Percentiles rank a stretch among this genome's conserved stretches.
These are phyloP conservation scores for Alternaria sp. DNA, from an alignment of 2,329 filamentous ascomycete species.

Conservation along the genomic window DNA sequence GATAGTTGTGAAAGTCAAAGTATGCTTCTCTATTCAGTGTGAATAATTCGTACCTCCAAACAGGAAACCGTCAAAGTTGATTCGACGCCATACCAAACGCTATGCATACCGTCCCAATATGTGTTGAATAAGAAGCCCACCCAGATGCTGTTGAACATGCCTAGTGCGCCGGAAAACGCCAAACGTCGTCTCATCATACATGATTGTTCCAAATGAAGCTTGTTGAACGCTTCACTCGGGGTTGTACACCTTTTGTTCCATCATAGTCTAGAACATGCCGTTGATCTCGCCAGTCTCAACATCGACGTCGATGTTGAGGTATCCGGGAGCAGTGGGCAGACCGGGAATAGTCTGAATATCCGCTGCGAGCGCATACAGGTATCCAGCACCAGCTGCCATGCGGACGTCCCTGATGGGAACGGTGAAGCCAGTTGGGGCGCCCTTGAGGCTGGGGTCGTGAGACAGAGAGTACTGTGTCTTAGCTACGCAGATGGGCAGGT, in stretches of 20 bases:
- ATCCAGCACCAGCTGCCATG: constrained; percentile 88
- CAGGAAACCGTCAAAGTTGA: background rate
- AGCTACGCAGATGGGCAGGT: constrained; percentile 93
- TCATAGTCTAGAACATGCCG: constrained; percentile 76
- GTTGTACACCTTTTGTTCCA: background rate
- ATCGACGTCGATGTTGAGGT: constrained; percentile 84
- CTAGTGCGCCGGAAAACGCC: constrained; percentile 5
- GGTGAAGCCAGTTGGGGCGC: constrained; percentile 91
- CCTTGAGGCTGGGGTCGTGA: constrained; percentile 92
- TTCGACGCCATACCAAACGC: constrained; percentile 2
- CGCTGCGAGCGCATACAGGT: constrained; percentile 84
- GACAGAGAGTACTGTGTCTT: constrained; percentile 98
- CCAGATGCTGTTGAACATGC: constrained; percentile 2
- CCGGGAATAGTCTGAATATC: constrained; percentile 99
- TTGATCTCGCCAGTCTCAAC: constrained; percentile 60
- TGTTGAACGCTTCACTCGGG: constrained; percentile 8
- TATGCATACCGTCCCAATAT: background rate
- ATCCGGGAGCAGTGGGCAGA: constrained; percentile 91
- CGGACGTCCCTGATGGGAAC: constrained; percentile 93
- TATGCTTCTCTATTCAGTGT: background rate
- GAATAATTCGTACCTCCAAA: background rate
- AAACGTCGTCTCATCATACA: constrained; percentile 2
- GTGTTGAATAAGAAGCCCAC: constrained; percentile 3
- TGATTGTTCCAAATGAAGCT: constrained; percentile 1
- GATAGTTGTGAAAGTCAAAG: background rate